Evolutionary conservation across 2,329 filamentous ascomycete species (phyloP).

Genomic region (Fusarium sp.): DNA sequence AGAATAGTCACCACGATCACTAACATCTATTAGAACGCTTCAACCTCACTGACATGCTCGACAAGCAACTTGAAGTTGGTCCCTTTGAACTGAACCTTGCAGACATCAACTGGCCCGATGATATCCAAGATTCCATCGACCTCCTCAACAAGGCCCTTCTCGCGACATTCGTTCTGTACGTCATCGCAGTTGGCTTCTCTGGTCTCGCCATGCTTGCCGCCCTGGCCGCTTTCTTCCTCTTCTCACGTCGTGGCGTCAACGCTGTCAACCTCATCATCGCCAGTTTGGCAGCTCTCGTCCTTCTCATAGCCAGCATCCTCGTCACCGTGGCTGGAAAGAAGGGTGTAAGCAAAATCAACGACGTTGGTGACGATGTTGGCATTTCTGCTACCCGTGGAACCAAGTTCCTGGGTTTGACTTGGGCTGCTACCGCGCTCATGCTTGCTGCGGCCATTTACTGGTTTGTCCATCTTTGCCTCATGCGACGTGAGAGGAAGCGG

Average conservation of each 20-base stretch:
- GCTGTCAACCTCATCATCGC: constrained; percentile 54
- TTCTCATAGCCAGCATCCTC: constrained; percentile 57
- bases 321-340: constrained; percentile 56
- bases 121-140: constrained; percentile 60
- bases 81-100: constrained; percentile 58
- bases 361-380: constrained; percentile 57
- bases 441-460: constrained; percentile 55
- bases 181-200: constrained; percentile 56
- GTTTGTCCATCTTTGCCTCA: constrained; percentile 49
- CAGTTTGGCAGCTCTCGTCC: constrained; percentile 50
- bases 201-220: constrained; percentile 57
- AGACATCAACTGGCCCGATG: constrained; percentile 58
- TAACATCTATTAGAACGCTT: constrained; percentile 49
- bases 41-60: constrained; percentile 61
- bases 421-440: constrained; percentile 61
- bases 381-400: constrained; percentile 56
- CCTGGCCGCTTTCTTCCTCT: constrained; percentile 51
- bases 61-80: constrained; percentile 59
- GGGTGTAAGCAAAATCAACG: constrained; percentile 56
- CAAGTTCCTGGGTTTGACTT: constrained; percentile 59
- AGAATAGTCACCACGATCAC: neutral
- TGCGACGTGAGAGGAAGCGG: constrained; percentile 45
- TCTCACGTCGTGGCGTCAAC: constrained; percentile 40
- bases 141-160: constrained; percentile 61
- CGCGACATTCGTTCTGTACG: constrained; percentile 62